A percentile compares a stretch with the other conserved stretches of the same genome.
These are phyloP conservation scores for Pythium aphanidermatum DNA, from an alignment of 352 stramenopile species.

Conservation along the genomic window DNA sequence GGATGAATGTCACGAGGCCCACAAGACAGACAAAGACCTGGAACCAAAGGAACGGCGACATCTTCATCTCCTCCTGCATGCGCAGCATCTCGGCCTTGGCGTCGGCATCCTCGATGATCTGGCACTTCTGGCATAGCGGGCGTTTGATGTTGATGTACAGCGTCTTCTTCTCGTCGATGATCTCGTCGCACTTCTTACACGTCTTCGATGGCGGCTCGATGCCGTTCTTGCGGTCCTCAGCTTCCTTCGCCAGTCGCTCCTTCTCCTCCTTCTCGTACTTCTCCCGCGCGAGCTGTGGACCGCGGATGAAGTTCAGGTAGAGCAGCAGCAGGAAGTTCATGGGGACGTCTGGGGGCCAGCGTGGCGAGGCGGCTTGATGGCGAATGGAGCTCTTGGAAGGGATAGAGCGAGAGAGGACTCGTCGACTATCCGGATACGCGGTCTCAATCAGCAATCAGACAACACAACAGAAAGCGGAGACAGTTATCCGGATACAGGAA, in stretches of 20 bases:
- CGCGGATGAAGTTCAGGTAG: constrained; percentile 72
- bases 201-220: constrained; percentile 32
- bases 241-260: constrained; percentile 35
- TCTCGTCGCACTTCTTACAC: constrained; percentile 73
- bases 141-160: constrained; percentile 14
- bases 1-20: constrained; percentile 52
- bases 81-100: constrained; percentile 9
- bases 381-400: too few relatives aligned
- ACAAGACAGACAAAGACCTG: constrained; percentile 55
- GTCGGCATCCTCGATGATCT: constrained; percentile 17
- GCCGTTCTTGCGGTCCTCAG: constrained; percentile 43
- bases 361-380: too few relatives aligned
- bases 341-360: too few relatives aligned
- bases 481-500: too few relatives aligned
- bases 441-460: too few relatives aligned
- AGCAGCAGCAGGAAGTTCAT: constrained; percentile 80
- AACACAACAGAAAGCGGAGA: too few relatives aligned
- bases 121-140: constrained; percentile 42
- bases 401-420: too few relatives aligned
- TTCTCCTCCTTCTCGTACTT: constrained; percentile 45
- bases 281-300: constrained; percentile 44
- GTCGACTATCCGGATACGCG: too few relatives aligned
- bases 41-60: constrained; percentile 71
- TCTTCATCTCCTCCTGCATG: constrained; percentile 33
- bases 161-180: constrained; percentile 33